Base-by-base conservation (phyloP, 768 basidiomycete genomes). In the Lactarius vividus region DNA sequence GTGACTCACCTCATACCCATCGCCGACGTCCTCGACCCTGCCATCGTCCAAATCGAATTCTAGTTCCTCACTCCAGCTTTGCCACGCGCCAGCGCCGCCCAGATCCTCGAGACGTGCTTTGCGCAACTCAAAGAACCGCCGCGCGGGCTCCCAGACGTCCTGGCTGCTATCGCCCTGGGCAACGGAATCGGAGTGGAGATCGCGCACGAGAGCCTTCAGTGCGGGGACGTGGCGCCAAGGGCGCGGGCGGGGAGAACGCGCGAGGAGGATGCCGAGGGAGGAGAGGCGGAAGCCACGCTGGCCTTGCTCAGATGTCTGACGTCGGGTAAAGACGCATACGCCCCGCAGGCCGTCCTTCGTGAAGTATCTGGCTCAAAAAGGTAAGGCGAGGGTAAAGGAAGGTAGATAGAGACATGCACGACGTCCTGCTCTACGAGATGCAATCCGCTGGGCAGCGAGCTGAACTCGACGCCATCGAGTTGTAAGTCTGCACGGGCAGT, bases 201-300 rank as follows among this genome's bases (percentile, higher is more conserved):
- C 72, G 49, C 77, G 79, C 28, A 85, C 77, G 39, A 93, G 81
- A 1, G 80, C 76, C 72, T 88, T 89, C 37, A 93, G 80, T 3
- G 84, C 82, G 1, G 81, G 75, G 2, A 88, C 81, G 72, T 94
- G 92, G 58, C 79, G 75, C 88, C 91, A 93, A 11, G 92, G 88
- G 23, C 89, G 81, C 18, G 91, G 83, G 59, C 88, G 80, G 2
- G 77, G 71, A 8, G 88, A 88, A 63, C 82, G 84, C 5, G 85
- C 87, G 26, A 92, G 81, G 1, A 93, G 79, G 35, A 93, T 82
- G 37, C 91, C 91, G 0, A 94, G 78, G 4, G 92, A 91, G 9
- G 88, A 88, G 29, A 94, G 85, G 28, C 88, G 86, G 73, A 88
- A 89, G 13, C 92, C 92, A 56, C 92, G 85, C 66, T 91, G 90